Evolutionary conservation across 805 yeast species (phyloP).

Genomic region (Saccharomycopsis sp.): DNA sequence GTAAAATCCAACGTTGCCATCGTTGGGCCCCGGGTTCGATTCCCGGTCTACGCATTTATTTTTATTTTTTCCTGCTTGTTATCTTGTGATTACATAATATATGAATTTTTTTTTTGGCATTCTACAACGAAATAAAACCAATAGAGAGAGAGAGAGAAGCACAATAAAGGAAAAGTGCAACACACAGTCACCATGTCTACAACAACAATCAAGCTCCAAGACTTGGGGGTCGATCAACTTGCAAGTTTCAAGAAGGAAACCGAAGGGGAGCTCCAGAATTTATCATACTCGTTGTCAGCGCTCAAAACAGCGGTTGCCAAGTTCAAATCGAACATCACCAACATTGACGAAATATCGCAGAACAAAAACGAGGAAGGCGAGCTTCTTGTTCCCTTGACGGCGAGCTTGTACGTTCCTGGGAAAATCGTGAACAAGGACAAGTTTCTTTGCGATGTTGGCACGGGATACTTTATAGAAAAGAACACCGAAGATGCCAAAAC

Average conservation of each 20-base stretch:
- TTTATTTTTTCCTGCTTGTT: no score
- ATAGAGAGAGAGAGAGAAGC: background rate
- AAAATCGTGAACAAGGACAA: slow-evolving; percentile 51
- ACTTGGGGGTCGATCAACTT: slow-evolving; percentile 76
- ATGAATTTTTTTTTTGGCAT: background rate
- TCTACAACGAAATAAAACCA: background rate
- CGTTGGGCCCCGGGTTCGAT: slow-evolving; percentile 53
- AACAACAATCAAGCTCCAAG: slow-evolving; percentile 39
- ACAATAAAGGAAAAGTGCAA: background rate
- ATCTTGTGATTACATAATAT: no score
- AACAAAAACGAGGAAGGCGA: slow-evolving; percentile 29
- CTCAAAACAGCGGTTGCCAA: slow-evolving; percentile 73
- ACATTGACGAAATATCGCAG: slow-evolving; percentile 47
- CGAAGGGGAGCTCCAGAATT: slow-evolving; percentile 79
- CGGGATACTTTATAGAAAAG: slow-evolving; percentile 91
- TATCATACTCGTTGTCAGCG: slow-evolving; percentile 76
- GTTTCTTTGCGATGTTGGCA: slow-evolving; percentile 89
- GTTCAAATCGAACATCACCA: slow-evolving; percentile 69
- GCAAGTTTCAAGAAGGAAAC: slow-evolving; percentile 74
- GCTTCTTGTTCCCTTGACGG: slow-evolving; percentile 77
- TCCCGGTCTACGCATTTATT: slow-evolving; percentile 44
- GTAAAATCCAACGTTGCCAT: slow-evolving; percentile 50
- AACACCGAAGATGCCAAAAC: slow-evolving; percentile 50
- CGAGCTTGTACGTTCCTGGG: slow-evolving; percentile 88
- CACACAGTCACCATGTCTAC: slow-evolving; percentile 5